Conservation (phyloP, 2,329 filamentous ascomycete species). For the Ustilaginoidea virens region DNA sequence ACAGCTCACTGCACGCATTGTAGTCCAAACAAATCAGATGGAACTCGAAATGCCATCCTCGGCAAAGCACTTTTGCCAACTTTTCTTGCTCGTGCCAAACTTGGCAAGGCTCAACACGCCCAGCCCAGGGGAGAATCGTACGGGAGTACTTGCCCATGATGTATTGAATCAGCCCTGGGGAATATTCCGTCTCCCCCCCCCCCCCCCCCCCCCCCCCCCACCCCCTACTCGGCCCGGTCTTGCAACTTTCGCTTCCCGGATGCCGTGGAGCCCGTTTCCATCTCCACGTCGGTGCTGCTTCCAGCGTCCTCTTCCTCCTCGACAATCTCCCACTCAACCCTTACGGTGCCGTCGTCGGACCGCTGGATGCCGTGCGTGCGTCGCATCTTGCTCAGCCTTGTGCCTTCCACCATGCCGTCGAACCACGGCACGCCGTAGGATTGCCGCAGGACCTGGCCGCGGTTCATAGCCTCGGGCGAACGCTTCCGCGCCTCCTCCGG, state of each 20-base stretch:
- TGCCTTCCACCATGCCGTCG: slow-evolving; percentile 65
- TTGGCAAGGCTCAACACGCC: too few species aligned
- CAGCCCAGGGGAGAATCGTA: too few species aligned
- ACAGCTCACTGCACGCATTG: too few species aligned
- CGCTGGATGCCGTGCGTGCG: slow-evolving; percentile 37
- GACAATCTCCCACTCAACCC: slow-evolving; percentile 69
- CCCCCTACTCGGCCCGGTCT: slow-evolving; percentile 22
- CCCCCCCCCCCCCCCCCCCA: too few species aligned
- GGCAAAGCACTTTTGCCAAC: too few species aligned
- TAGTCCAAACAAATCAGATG: too few species aligned
- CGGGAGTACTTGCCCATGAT: too few species aligned
- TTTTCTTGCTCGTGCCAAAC: too few species aligned
- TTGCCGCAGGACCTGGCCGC: slow-evolving; percentile 25
- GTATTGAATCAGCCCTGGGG: too few species aligned
- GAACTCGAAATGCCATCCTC: too few species aligned
- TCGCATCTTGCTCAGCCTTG: slow-evolving; percentile 52
- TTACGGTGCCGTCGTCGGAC: slow-evolving; percentile 47
- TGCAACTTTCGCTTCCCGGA: slow-evolving; percentile 38
- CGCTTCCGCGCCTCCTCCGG: slow-evolving; percentile 9
- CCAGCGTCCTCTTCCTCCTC: slow-evolving; percentile 44
- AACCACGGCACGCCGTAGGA: slow-evolving; percentile 75
- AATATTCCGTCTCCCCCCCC: too few species aligned
- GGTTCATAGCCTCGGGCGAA: slow-evolving; percentile 5
- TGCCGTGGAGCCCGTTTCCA: slow-evolving; percentile 14
- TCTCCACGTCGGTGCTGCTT: slow-evolving; percentile 20